Conservation (phyloP, 768 basidiomycete genomes). For the Pleurotus giganteus region DNA sequence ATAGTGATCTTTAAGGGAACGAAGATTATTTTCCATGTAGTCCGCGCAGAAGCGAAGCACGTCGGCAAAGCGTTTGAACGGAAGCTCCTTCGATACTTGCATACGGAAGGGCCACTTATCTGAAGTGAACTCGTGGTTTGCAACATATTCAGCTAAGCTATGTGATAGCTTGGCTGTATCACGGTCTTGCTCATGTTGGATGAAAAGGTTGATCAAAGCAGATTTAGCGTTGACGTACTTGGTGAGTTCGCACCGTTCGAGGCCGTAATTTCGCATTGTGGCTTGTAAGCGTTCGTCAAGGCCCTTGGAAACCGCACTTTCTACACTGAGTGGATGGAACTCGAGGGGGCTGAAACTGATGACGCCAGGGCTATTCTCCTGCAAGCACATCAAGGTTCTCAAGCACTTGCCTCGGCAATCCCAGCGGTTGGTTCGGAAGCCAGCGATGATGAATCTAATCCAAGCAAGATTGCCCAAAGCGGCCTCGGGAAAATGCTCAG, state of each 20-base stretch:
- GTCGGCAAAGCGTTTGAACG: not conserved
- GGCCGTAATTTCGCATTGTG: conserved; percentile 47
- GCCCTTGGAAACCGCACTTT: conserved; percentile 32
- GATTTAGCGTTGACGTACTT: not conserved
- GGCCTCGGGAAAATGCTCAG: conserved; percentile 24
- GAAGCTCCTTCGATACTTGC: not conserved
- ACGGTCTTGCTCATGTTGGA: not conserved
- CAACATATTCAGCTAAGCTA: not conserved
- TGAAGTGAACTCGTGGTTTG: not conserved
- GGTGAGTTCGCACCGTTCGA: conserved; percentile 37
- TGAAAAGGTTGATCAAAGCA: not conserved
- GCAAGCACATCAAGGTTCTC: conserved; percentile 50
- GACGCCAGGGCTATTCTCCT: conserved; percentile 31
- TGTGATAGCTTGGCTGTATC: not conserved
- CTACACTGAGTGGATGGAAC: conserved; percentile 47
- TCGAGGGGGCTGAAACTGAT: conserved; percentile 36
- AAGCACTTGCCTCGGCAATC: conserved; percentile 49
- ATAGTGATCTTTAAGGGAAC: not conserved
- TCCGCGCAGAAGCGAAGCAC: not conserved
- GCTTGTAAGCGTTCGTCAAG: conserved; percentile 45
- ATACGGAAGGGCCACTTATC: not conserved
- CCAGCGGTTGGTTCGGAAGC: conserved; percentile 54
- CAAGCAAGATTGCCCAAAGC: conserved; percentile 40
- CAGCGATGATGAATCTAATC: conserved; percentile 52
- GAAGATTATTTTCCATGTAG: not conserved